Conservation (phyloP, 2,329 filamentous ascomycete species). For the Dissoconium aciculare region DNA sequence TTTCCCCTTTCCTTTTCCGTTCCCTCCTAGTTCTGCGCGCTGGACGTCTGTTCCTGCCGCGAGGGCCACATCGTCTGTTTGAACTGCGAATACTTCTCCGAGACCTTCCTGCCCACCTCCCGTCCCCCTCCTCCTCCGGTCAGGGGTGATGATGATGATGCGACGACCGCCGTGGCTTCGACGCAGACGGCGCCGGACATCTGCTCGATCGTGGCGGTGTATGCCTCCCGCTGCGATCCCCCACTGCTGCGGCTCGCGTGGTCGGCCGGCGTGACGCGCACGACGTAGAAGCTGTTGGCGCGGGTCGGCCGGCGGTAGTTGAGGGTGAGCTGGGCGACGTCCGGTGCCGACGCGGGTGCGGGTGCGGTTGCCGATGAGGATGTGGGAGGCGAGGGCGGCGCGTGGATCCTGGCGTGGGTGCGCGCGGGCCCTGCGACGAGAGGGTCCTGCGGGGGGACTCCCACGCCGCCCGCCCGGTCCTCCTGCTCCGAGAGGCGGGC, state of each 20-base stretch:
- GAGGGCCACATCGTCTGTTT: slow-evolving; percentile 23
- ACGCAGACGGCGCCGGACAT: slow-evolving; percentile 41
- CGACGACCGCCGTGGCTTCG: slow-evolving; percentile 31
- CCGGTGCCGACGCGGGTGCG: slow-evolving; percentile 12
- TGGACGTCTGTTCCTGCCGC: slow-evolving; percentile 15
- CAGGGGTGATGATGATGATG: slow-evolving; percentile 11
- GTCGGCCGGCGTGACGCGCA: slow-evolving; percentile 34
- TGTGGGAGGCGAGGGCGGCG: slow-evolving; percentile 5
- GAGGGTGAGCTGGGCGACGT: slow-evolving; percentile 32
- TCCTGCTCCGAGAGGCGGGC: slow-evolving; percentile 35
- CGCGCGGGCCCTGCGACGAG: slow-evolving; percentile 14
- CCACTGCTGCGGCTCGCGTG: slow-evolving; percentile 9
- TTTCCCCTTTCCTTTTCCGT: too few relatives aligned
- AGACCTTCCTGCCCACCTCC: slow-evolving; percentile 7
- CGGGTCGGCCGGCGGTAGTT: slow-evolving; percentile 48
- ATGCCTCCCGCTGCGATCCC: too few relatives aligned
- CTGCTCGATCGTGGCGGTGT: slow-evolving; percentile 39
- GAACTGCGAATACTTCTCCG: slow-evolving; percentile 17
- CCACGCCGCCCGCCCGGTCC: too few relatives aligned
- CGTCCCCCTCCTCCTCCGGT: slow-evolving; percentile 13
- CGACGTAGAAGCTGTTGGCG: slow-evolving; percentile 48
- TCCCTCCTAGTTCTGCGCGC: too few relatives aligned
- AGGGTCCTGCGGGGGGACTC: too few relatives aligned
- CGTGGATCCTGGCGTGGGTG: slow-evolving; percentile 19
- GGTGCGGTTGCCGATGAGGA: slow-evolving; percentile 4